A percentile compares a stretch with the other conserved stretches of the same genome.
These are phyloP conservation scores for Magnolia sinica DNA, from an alignment of 164 flowering plant genomes.

Conservation along the genomic window DNA sequence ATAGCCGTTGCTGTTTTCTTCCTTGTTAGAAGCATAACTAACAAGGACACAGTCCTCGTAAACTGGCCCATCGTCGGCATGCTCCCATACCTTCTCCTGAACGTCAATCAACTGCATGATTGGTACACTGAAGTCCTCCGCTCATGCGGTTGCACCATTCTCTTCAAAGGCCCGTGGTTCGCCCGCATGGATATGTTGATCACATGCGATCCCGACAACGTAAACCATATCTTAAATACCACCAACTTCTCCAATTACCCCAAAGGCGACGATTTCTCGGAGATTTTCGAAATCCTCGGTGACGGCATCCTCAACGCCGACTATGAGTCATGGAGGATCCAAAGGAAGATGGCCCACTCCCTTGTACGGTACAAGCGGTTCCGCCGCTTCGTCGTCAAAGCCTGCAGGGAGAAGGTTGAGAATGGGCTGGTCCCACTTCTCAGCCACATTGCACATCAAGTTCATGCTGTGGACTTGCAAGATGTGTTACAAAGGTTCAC, in stretches of 20 bases:
- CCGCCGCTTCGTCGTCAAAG: neutral
- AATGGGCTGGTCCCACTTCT: slow-evolving; percentile 6
- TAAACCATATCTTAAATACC: slow-evolving; percentile 10
- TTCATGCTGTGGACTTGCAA: slow-evolving; percentile 10
- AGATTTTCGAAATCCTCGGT: slow-evolving; percentile 9
- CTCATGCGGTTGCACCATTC: neutral
- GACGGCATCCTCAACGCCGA: slow-evolving; percentile 9
- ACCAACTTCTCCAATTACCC: slow-evolving; percentile 10
- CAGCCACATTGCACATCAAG: neutral
- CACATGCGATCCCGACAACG: slow-evolving; percentile 12
- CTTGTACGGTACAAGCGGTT: neutral
- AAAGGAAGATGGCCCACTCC: slow-evolving; percentile 8
- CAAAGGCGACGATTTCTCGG: slow-evolving; percentile 1
- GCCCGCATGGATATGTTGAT: neutral
- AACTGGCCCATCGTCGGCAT: slow-evolving; percentile 24
- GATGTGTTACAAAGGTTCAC: slow-evolving; percentile 19
- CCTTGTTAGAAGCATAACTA: neutral
- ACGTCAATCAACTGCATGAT: neutral
- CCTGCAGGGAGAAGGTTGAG: slow-evolving; percentile 5
- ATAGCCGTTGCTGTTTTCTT: slow-evolving; percentile 5
- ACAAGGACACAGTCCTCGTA: neutral
- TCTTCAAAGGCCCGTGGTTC: slow-evolving; percentile 3
- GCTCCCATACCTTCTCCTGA: slow-evolving; percentile 5
- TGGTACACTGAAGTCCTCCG: slow-evolving; percentile 1
- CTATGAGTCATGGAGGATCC: slow-evolving; percentile 1